These are phyloP conservation scores for Echites panduratus DNA, from an alignment of 257 asterid genomes.

Conservation along the genomic window DNA sequence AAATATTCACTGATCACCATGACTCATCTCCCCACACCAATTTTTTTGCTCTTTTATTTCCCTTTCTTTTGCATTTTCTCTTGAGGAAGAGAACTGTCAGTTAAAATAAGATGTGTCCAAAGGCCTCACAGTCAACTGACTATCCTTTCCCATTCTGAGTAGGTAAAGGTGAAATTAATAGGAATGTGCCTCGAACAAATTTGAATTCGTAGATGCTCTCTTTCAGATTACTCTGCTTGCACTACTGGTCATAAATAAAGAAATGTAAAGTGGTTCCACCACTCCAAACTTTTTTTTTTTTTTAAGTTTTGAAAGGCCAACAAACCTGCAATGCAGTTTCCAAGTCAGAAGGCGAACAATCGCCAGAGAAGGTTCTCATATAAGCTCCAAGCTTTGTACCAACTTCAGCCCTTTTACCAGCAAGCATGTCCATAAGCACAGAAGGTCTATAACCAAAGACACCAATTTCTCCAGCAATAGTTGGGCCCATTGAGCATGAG, in stretches of 20 bases:
- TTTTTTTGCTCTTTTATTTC: not conserved
- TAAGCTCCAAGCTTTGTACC: conserved; percentile 89
- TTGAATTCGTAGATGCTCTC: not conserved
- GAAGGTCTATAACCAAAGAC: conserved; percentile 92
- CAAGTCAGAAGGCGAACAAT: conserved; percentile 93
- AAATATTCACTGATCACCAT: not conserved
- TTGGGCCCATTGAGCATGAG: conserved; percentile 95
- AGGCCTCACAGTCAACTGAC: not conserved
- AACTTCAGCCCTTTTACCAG: conserved; percentile 97
- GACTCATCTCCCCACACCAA: not conserved
- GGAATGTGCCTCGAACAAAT: not conserved
- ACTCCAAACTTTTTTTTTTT: no score
- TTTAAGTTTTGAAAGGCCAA: no score
- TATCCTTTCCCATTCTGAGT: not conserved
- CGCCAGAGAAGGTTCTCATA: conserved; percentile 92
- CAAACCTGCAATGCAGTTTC: conserved; percentile 94
- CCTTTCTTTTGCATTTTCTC: not conserved
- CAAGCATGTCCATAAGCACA: conserved; percentile 88
- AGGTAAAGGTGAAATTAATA: not conserved
- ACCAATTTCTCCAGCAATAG: conserved; percentile 97
- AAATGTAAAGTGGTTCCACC: not conserved
- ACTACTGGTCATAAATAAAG: not conserved
- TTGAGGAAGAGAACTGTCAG: not conserved
- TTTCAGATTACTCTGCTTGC: not conserved
- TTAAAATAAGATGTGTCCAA: not conserved